phyloP scores from a whole-genome alignment of 371 early-diverging fungal species.

The Saksenaea vasiformis region DNA sequence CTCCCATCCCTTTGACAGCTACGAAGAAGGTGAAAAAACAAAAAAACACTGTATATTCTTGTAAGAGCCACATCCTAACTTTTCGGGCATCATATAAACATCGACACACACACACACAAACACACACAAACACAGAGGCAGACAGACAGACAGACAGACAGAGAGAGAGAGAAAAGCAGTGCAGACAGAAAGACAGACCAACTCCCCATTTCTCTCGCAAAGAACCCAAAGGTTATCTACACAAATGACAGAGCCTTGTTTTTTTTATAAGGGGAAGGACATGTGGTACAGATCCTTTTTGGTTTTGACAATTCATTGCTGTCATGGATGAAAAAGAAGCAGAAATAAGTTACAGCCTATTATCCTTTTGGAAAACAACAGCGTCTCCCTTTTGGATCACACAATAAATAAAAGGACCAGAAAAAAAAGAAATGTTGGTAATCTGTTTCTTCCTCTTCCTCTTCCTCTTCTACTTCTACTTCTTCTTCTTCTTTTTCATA shows the following conservation, averaged over 20 bases:
- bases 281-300: background rate
- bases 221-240: background rate
- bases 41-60: background rate
- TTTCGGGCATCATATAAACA: background rate
- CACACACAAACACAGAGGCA: too few species aligned
- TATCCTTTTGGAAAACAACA: background rate
- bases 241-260: background rate
- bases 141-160: too few species aligned
- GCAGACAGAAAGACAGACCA: too few species aligned
- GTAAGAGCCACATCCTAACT: background rate
- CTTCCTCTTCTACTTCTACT: constrained; percentile 1
- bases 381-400: background rate
- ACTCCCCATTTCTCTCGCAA: background rate
- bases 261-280: background rate
- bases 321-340: background rate
- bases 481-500: background rate
- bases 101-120: too few species aligned
- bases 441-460: background rate
- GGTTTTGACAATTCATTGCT: background rate
- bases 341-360: background rate
- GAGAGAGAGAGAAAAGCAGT: too few species aligned
- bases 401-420: background rate
- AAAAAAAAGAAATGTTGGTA: background rate
- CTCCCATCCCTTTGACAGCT: background rate
- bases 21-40: background rate